Base-by-base conservation (phyloP, 2,329 filamentous ascomycete genomes). In the Nannizziopsis barbatae region DNA sequence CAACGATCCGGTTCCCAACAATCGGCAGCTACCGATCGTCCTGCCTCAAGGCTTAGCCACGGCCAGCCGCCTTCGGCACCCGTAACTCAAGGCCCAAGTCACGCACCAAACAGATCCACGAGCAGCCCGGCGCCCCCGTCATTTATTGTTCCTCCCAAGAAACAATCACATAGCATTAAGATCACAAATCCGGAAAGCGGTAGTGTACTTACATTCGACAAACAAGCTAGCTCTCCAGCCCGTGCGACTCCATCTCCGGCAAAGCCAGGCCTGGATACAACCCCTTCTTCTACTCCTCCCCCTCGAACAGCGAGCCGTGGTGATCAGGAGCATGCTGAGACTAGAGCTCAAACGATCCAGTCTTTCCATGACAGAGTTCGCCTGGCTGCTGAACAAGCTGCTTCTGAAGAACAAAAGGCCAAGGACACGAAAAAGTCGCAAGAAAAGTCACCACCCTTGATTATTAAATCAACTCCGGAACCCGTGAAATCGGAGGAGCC, bases 141-240 rank as follows among this genome's bases (percentile, higher is more conserved):
- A 55, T 80, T 82, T 53, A 75, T 82, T 52, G 77, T 79, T 51
- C 81, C 83, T 8, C 73, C 65, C 2, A 62, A 64, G 50, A 86
- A 83, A 73, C 87, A 79, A 65, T 81, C 80, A 42, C 81, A 83
- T 1, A 84, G 95, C 55, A 74, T 81, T 42, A 27, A 27, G 22
- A 95, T 95, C 72, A 93, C 87, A 73, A 86, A 87, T 60, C 76
- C 83, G 27, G 76, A 82, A 49, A 89, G 87, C 53, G 86, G 92
- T 62, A 78, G 80, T 27, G 72, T 95, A 10, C 80, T 87, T 57
- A 73, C 76, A 74, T 70, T 85, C 71, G 62, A 77, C 47, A 84
- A 83, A 67, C 79, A 81, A 1, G 80, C 83, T 15, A 79, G 81
- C 11, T 74, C 75, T 12, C 72, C 75, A 14, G 69, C 74, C 15